Conservation (phyloP, 768 basidiomycete genomes). For the Lactarius sp. region DNA sequence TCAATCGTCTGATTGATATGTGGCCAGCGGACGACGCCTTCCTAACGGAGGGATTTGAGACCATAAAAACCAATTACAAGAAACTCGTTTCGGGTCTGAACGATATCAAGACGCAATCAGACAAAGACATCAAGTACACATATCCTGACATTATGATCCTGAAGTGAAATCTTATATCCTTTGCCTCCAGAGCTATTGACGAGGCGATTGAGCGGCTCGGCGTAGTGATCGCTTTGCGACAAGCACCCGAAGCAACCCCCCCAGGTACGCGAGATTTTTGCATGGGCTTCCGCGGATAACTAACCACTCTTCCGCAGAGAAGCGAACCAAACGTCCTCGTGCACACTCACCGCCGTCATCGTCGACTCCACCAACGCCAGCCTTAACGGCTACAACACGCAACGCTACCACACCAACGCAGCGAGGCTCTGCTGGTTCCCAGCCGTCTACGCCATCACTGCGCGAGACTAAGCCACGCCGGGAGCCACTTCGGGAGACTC, state of each 20-base stretch:
- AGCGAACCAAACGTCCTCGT: conserved; percentile 72
- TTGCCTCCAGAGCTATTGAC: conserved; percentile 54
- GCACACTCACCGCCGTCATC: conserved; percentile 62
- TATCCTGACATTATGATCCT: conserved; percentile 10
- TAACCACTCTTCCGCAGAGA: conserved; percentile 30
- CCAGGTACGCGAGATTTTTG: conserved; percentile 36
- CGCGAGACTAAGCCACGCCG: conserved; percentile 65
- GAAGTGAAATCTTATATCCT: conserved; percentile 1
- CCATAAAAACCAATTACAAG: conserved; percentile 56
- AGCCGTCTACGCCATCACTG: conserved; percentile 45
- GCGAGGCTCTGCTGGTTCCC: conserved; percentile 53
- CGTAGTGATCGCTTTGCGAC: conserved; percentile 67
- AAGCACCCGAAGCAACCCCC: conserved; percentile 55
- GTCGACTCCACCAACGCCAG: conserved; percentile 34
- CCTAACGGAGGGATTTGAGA: conserved; percentile 62
- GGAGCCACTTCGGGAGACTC: conserved; percentile 52
- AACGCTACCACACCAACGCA: conserved; percentile 54
- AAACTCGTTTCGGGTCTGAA: conserved; percentile 57
- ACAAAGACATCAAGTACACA: conserved; percentile 58
- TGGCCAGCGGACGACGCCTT: conserved; percentile 71
- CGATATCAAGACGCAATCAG: conserved; percentile 54
- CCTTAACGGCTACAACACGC: conserved; percentile 35
- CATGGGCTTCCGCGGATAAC: background rate
- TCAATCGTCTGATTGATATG: conserved; percentile 63
- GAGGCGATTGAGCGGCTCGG: conserved; percentile 63